Evolutionary conservation across 768 basidiomycete species (phyloP), one percentile per base, ranked within the genome.

Genomic region (Trametes coccinea): DNA sequence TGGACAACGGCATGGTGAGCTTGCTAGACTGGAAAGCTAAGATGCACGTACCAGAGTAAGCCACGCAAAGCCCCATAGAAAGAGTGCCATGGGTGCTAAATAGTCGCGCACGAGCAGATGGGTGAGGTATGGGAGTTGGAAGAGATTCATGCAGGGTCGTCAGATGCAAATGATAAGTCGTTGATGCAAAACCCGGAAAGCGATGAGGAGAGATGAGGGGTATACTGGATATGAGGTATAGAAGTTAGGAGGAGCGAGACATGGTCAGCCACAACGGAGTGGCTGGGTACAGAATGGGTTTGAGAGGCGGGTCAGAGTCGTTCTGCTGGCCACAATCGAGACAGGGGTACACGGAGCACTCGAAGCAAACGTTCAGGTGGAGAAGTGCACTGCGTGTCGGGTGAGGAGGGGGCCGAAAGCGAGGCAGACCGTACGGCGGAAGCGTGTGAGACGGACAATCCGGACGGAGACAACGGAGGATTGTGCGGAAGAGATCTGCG

Each of bases 21-120:
- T 11, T 22, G 22, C 22, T 22, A 22, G 0, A 22, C 22, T 22
- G 22, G 22, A 22, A 22, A 10, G 37, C 17, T 4, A 4, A 43
- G 37, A 17, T 29, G 29, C 10, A 51, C 54, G 22, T 53, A 60
- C 62, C 43, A 60, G 51, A 16, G 37, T 17, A 16, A 60, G 55
- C 62, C 58, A 60, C 16, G 41, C 53, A 29, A 59, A 59, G 22
- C 53, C 62, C 58, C 58, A 60, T 14, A 53, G 8, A 27, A 64
- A 49, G 37, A 64, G 10, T 29, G 49, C 58, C 62, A 64, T 60
- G 22, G 41, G 62, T 17, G 37, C 46, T 14, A 56, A 5, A 47
- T 47, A 16, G 8, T 34, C 44, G 39, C 11, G 44, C 40, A 52
- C 29, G 56, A 46, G 9, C 10, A 43, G 10, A 33, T 10, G 4